Percentiles rank a stretch among this genome's conserved stretches.
Conservation (phyloP, 2,329 filamentous ascomycete species). For the Cytospora chrysosperma region DNA sequence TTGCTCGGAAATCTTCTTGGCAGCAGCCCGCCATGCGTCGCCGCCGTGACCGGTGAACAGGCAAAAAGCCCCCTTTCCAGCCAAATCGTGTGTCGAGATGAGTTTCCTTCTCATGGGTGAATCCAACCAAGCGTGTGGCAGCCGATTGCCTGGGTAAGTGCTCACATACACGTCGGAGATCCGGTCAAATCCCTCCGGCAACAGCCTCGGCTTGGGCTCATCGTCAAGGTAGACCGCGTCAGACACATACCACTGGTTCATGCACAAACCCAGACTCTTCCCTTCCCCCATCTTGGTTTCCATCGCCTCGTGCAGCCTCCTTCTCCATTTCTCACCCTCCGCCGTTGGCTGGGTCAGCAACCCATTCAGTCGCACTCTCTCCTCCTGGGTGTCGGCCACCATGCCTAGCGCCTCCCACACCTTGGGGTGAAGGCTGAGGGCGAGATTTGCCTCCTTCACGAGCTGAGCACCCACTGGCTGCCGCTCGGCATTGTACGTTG, state of each 20-base stretch:
- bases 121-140: constrained; percentile 57
- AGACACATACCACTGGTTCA: constrained; percentile 53
- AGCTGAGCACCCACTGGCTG: constrained; percentile 43
- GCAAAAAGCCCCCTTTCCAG: constrained; percentile 46
- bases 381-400: constrained; percentile 30
- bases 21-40: constrained; percentile 46
- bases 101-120: constrained; percentile 30
- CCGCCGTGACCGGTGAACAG: constrained; percentile 49
- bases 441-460: constrained; percentile 34
- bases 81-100: constrained; percentile 52
- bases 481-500: constrained; percentile 40
- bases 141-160: constrained; percentile 52
- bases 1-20: constrained; percentile 32
- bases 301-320: constrained; percentile 39
- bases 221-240: constrained; percentile 37
- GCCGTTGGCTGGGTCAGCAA: constrained; percentile 37
- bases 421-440: constrained; percentile 35
- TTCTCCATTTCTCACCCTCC: constrained; percentile 37
- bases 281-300: constrained; percentile 42
- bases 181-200: constrained; percentile 33
- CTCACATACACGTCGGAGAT: constrained; percentile 39
- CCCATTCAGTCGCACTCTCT: constrained; percentile 34
- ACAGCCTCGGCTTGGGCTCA: constrained; percentile 26
- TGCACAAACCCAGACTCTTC: constrained; percentile 52
- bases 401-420: constrained; percentile 38